Evolutionary conservation across 202 grass and related monocot genomes (phyloP), one percentile per base, ranked within the genome.

Genomic region (Bolboschoenoplectus hybrid): DNA sequence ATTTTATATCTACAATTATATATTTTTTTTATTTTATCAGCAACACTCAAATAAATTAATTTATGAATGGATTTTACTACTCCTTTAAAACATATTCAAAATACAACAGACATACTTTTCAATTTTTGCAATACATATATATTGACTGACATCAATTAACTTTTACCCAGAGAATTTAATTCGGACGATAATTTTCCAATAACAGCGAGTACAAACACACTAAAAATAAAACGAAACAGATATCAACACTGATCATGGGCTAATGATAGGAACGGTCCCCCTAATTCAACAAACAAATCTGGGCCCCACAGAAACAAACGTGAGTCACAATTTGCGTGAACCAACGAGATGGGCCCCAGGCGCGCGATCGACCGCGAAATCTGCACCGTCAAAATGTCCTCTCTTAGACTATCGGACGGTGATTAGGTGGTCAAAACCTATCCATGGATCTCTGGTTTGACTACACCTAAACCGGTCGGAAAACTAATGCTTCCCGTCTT

Each of bases 401-500:
- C 1, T 34, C 3, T 1, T 0, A 8, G n/a, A 78, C 86, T 40
- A 88, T 77, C 43, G 14, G 8, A 88, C 16, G 81, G 70, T 10
- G 44, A 17, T 63, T 20, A 19, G 13, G 1, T 56, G 46, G 86
- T 88, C 86, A 84, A 84, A 57, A 43, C 12, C 55, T 9, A 81
- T 71, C 63, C 74, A 43, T 35, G 46, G 35, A 56, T 75, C 58
- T 19, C 32, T 34, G 5, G 7, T 83, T 88, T 88, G 86, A 88
- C 81, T 52, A 16, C 57, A 88, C 81, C 86, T 77, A 88, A 88
- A 88, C 81, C 12, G 53, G 66, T 52, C 35, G 39, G 64, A 82
- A 87, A 83, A 65, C 40, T 87, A 82, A 74, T 63, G 39, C 63
- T 16, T 53, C 56, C 80, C 86, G 38, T 76, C 67, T 88, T 88